Conservation (phyloP, 1,139 yeast species). For the Lodderomyces beijingensis region DNA sequence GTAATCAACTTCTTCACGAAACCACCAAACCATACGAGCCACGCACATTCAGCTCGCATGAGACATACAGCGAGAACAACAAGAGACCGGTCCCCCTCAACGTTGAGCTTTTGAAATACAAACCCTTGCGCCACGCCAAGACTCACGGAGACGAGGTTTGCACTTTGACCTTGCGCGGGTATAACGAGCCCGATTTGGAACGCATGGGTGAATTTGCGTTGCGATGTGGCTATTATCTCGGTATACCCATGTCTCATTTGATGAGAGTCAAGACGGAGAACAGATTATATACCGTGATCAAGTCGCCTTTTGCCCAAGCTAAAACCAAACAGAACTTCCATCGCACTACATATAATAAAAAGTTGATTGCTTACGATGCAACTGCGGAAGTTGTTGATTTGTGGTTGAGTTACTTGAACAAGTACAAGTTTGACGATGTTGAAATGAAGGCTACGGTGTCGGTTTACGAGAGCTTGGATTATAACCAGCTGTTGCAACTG, state of each 20-base stretch:
- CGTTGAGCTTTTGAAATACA: constrained; percentile 76
- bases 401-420: constrained; percentile 74
- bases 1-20: constrained; percentile 24
- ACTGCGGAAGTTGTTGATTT: constrained; percentile 81
- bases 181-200: constrained; percentile 63
- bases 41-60: constrained; percentile 32
- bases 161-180: constrained; percentile 68
- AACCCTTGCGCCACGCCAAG: constrained; percentile 68
- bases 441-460: constrained; percentile 74
- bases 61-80: constrained; percentile 17
- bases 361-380: constrained; percentile 75
- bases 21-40: constrained; percentile 31
- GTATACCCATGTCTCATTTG: constrained; percentile 64
- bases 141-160: constrained; percentile 73
- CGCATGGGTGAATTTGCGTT: constrained; percentile 82
- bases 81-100: constrained; percentile 71
- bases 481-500: constrained; percentile 28
- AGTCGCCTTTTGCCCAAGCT: constrained; percentile 92
- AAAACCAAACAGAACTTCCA: constrained; percentile 93
- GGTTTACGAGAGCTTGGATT: constrained; percentile 52
- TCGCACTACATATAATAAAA: constrained; percentile 76
- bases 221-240: constrained; percentile 85
- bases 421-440: constrained; percentile 76
- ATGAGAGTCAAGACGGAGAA: constrained; percentile 67
- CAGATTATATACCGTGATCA: constrained; percentile 83